These are phyloP conservation scores for Cyclotella distinguenda DNA, from an alignment of 108 stramenopile species.

Conservation along the genomic window DNA sequence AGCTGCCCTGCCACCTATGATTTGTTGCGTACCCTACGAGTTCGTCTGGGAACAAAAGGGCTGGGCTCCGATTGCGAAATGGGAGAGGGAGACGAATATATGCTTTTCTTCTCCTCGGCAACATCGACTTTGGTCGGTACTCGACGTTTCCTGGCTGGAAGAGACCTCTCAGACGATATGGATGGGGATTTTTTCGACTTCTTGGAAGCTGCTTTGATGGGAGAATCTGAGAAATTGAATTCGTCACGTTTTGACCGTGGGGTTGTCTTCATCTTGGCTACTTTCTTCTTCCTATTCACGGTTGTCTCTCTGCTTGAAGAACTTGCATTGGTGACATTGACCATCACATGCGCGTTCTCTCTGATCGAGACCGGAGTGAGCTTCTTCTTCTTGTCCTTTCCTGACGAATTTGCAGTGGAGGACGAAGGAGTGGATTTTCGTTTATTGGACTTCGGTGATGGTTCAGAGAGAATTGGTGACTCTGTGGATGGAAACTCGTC, in stretches of 20 bases:
- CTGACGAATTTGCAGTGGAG: not conserved
- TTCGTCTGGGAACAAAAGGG: constrained; percentile 2
- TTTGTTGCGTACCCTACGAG: too few species aligned
- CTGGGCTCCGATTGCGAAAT: constrained; percentile 30
- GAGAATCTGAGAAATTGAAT: constrained; percentile 39
- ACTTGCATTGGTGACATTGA: constrained; percentile 36
- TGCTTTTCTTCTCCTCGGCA: constrained; percentile 2
- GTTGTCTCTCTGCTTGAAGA: constrained; percentile 3
- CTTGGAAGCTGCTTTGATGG: constrained; percentile 1
- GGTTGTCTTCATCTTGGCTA: not conserved
- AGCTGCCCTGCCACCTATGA: too few species aligned
- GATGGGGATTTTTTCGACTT: constrained; percentile 15
- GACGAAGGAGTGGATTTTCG: constrained; percentile 20
- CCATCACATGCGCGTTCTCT: constrained; percentile 18
- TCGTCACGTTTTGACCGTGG: constrained; percentile 12
- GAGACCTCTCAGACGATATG: constrained; percentile 3
- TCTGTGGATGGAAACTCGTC: constrained; percentile 33
- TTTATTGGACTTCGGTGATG: constrained; percentile 8
- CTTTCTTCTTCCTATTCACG: constrained; percentile 10
- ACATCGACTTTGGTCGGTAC: constrained; percentile 20
- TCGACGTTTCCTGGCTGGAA: constrained; percentile 11
- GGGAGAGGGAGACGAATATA: constrained; percentile 17
- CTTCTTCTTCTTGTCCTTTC: constrained; percentile 14
- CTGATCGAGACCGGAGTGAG: constrained; percentile 38
- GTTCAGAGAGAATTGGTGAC: not conserved